Evolutionary conservation across 2,329 filamentous ascomycete genomes (phyloP).

Genomic region (Aspergillus sp.): DNA sequence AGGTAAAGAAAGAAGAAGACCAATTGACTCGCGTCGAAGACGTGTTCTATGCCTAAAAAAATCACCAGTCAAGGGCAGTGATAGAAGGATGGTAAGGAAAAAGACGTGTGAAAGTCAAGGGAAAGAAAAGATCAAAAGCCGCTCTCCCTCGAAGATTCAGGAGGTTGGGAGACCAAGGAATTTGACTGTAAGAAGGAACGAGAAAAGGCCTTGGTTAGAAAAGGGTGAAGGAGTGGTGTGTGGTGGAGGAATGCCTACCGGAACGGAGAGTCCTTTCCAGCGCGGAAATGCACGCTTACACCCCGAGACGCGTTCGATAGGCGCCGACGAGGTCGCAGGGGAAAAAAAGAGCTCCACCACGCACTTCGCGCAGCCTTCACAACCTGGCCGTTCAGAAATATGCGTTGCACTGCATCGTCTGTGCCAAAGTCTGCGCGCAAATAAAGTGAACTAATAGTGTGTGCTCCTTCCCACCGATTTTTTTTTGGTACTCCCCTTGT

Average conservation of each 20-base stretch:
- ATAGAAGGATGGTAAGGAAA: no score
- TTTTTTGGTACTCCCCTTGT: not conserved
- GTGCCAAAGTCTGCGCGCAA: no score
- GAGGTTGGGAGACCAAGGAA: no score
- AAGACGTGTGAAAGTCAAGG: no score
- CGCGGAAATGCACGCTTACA: conserved; percentile 38
- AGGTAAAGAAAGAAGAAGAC: conserved; percentile 1
- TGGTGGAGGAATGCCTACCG: not conserved
- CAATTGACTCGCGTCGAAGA: conserved; percentile 21
- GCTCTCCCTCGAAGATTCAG: no score
- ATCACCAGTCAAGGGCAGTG: no score
- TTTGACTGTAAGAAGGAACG: no score
- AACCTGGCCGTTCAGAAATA: conserved; percentile 8
- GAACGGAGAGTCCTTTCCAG: conserved; percentile 16
- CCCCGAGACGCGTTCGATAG: conserved; percentile 37
- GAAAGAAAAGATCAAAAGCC: no score
- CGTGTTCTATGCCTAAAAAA: conserved; percentile 1
- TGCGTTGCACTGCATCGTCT: conserved; percentile 9
- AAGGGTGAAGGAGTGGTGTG: not conserved
- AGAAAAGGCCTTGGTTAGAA: not conserved
- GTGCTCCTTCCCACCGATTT: not conserved
- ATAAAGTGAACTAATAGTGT: no score
- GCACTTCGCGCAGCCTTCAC: conserved; percentile 14
- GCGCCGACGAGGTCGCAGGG: conserved; percentile 23
- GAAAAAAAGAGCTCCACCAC: conserved; percentile 19